Conservation (phyloP, 1,139 yeast genomes). For the Candida neerlandica region DNA sequence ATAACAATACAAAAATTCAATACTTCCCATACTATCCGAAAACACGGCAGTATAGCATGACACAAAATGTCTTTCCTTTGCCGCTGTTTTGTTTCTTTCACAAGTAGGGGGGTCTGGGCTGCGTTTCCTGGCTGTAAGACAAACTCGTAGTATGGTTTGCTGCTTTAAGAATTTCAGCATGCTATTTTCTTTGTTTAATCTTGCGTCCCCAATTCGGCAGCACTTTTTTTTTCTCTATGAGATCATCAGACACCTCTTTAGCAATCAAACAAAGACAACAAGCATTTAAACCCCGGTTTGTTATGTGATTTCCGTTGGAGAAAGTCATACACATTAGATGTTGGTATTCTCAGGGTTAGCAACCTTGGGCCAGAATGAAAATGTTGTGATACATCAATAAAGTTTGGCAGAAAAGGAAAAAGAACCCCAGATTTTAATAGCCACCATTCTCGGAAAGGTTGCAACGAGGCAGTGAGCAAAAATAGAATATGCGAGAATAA, state of each 20-base stretch:
- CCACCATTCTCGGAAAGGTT: background rate
- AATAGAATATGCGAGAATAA: too few species aligned
- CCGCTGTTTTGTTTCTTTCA: background rate
- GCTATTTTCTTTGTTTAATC: background rate
- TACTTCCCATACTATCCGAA: slow-evolving; percentile 1
- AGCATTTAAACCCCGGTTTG: background rate
- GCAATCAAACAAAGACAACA: background rate
- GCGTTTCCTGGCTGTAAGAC: background rate
- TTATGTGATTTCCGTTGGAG: too few species aligned
- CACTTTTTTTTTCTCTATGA: background rate
- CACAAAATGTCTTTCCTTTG: background rate
- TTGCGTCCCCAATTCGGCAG: background rate
- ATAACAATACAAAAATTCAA: background rate
- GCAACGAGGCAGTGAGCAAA: background rate
- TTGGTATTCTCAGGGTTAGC: too few species aligned
- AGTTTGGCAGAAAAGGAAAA: background rate
- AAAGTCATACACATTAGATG: too few species aligned
- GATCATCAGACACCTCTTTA: slow-evolving; percentile 2
- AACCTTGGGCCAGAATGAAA: background rate
- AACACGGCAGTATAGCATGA: slow-evolving; percentile 3
- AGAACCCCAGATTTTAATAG: background rate
- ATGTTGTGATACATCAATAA: background rate
- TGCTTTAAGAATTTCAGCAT: background rate
- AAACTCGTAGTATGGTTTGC: background rate
- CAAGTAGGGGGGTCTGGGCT: too few species aligned